A percentile compares a stretch with the other conserved stretches of the same genome.
phyloP scores from a whole-genome alignment of 2,329 filamentous ascomycete genomes.

The Cordyceps fumosorosea region DNA sequence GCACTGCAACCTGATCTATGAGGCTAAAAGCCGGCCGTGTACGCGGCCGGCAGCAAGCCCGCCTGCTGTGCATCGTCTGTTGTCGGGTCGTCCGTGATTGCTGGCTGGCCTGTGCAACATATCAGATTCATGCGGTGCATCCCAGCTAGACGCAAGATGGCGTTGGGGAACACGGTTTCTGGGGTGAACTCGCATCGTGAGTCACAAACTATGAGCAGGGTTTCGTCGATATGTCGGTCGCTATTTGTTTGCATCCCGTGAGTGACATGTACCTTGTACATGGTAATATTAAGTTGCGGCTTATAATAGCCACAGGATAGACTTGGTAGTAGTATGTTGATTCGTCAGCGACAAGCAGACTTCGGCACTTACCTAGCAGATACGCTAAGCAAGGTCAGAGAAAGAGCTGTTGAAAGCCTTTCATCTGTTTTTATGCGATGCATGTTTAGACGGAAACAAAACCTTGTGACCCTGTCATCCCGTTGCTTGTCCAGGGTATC shows the following conservation, averaged over 20 bases:
- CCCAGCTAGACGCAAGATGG: not conserved
- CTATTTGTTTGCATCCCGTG: not conserved
- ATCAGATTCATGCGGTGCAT: not conserved
- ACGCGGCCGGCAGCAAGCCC: no score
- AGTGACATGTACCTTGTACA: not conserved
- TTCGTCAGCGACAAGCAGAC: not conserved
- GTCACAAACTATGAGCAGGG: constrained; percentile 3
- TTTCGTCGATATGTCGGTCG: not conserved
- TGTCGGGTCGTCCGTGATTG: not conserved
- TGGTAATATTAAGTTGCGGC: not conserved
- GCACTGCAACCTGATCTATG: no score
- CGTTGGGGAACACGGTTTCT: not conserved
- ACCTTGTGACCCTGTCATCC: not conserved
- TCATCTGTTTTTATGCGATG: not conserved
- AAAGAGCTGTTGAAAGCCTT: not conserved
- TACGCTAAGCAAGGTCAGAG: not conserved
- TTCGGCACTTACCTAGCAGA: not conserved
- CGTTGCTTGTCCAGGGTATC: not conserved
- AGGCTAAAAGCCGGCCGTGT: no score
- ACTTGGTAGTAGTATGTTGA: no score
- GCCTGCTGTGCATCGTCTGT: not conserved
- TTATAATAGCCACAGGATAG: not conserved
- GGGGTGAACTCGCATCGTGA: constrained; percentile 5
- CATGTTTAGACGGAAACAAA: not conserved
- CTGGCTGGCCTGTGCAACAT: constrained; percentile 3